A percentile compares a stretch with the other conserved stretches of the same genome.
These are phyloP conservation scores for Termitomyces sp. DNA, from an alignment of 768 basidiomycete genomes.

Conservation along the genomic window DNA sequence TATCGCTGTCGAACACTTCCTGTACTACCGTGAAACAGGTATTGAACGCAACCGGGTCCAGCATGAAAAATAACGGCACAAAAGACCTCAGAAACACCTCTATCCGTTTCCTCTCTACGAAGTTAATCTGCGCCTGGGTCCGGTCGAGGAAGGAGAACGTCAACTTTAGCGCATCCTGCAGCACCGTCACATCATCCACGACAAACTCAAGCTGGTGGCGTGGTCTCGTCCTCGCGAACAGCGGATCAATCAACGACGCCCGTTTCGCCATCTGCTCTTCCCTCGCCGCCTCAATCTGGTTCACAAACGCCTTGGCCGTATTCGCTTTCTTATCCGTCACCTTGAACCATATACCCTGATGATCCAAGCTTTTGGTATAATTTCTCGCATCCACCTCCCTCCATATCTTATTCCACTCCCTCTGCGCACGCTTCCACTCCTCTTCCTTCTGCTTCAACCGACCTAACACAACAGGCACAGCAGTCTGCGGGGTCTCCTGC, in stretches of 20 bases:
- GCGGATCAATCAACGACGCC: conserved; percentile 54
- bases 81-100: conserved; percentile 79
- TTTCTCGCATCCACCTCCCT: conserved; percentile 93
- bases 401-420: conserved; percentile 99
- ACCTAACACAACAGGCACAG: conserved; percentile 85
- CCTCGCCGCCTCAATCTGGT: conserved; percentile 79
- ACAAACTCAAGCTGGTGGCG: conserved; percentile 79
- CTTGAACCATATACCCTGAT: conserved; percentile 91
- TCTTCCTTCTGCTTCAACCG: conserved; percentile 96
- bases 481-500: conserved; percentile 87
- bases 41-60: conserved; percentile 69
- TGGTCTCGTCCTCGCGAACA: conserved; percentile 59
- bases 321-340: conserved; percentile 83
- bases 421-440: conserved; percentile 95
- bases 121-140: conserved; percentile 69
- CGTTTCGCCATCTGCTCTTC: conserved; percentile 79
- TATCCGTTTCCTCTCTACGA: conserved; percentile 72
- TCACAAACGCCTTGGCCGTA: conserved; percentile 71
- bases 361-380: conserved; percentile 90
- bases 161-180: conserved; percentile 88
- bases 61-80: conserved; percentile 73
- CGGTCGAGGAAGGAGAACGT: conserved; percentile 90
- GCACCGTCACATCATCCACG: conserved; percentile 67
- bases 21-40: conserved; percentile 60
- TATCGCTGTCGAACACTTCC: conserved; percentile 53